Evolutionary conservation across 179 eudicot genomes (phyloP).

Genomic region (Monotropa hypopitys): DNA sequence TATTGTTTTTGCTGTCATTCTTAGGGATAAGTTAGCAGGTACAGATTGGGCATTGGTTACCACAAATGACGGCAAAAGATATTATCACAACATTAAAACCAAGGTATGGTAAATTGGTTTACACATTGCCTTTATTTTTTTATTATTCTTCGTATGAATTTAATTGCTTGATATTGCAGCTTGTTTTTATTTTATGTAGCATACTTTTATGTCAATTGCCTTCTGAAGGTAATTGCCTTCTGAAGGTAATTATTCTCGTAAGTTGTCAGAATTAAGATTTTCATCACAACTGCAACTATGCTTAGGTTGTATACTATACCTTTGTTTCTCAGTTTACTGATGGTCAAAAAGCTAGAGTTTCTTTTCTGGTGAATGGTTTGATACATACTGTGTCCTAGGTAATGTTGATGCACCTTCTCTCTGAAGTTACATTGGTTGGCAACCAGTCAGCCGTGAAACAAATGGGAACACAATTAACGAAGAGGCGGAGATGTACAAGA

Average conservation of each 20-base stretch:
- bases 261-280: neutral
- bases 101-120: conserved; percentile 38
- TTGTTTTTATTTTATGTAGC: neutral
- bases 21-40: conserved; percentile 81
- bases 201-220: neutral
- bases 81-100: conserved; percentile 72
- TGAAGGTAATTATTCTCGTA: neutral
- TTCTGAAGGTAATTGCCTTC: neutral
- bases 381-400: neutral
- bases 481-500: too few species aligned
- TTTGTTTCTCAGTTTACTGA: neutral
- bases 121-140: neutral
- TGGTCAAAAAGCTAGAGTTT: neutral
- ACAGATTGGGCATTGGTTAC: conserved; percentile 81
- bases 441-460: too few species aligned
- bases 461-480: too few species aligned
- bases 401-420: neutral
- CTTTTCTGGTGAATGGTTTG: neutral
- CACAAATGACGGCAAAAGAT: conserved; percentile 88
- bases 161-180: neutral
- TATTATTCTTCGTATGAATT: neutral
- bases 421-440: neutral
- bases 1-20: conserved; percentile 1
- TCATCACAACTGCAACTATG: neutral
- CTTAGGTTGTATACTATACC: neutral